phyloP scores from a whole-genome alignment of 139 green algal genomes.

The Desmodesmus armatus region DNA sequence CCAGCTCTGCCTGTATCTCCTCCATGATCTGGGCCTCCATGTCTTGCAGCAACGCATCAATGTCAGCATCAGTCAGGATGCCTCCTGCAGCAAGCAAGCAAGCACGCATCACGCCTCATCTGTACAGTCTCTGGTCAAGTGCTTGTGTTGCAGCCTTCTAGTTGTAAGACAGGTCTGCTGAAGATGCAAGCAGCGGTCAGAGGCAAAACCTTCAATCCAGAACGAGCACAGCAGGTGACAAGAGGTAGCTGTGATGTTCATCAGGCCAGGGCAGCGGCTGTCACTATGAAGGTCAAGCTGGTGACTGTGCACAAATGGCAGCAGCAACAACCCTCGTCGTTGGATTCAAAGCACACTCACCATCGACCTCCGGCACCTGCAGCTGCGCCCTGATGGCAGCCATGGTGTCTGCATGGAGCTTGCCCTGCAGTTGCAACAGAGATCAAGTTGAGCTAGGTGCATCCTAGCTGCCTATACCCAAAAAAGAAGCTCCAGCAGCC shows the following conservation, averaged over 20 bases:
- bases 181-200: too few species aligned
- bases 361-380: background rate
- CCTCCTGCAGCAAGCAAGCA: background rate
- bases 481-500: background rate
- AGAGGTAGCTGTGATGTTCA: background rate
- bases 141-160: background rate
- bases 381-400: constrained; percentile 16
- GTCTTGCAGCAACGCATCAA: constrained; percentile 22
- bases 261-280: background rate
- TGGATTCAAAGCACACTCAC: background rate
- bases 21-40: constrained; percentile 28
- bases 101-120: background rate
- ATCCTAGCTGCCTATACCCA: background rate
- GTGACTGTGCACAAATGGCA: background rate
- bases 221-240: background rate
- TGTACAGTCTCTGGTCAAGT: background rate
- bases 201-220: background rate
- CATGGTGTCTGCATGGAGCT: constrained; percentile 11
- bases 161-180: background rate
- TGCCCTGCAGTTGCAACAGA: background rate
- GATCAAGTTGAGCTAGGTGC: background rate
- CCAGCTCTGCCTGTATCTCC: constrained; percentile 26
- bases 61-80: constrained; percentile 1
- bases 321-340: too few species aligned
- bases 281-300: background rate